These are phyloP conservation scores for Coniella vitis DNA, from an alignment of 2,329 filamentous ascomycete species.

Conservation along the genomic window DNA sequence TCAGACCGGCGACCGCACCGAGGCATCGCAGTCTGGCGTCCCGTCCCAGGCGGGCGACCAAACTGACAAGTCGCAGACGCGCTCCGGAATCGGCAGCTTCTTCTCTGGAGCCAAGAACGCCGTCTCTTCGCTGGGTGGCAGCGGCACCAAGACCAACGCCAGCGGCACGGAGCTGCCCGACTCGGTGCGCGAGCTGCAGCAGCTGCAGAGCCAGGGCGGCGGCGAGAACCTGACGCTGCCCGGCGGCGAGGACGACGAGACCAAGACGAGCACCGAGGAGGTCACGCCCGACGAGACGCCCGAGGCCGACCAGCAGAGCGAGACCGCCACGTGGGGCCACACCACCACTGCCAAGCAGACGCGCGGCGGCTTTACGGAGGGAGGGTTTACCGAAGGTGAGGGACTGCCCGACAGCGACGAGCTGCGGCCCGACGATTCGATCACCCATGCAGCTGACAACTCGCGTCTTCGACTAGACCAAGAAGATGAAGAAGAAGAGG, in stretches of 20 bases:
- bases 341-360: constrained; percentile 3
- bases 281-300: constrained; percentile 14
- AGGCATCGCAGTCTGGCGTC: neutral
- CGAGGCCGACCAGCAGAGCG: constrained; percentile 10
- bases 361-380: neutral
- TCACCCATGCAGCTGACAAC: constrained; percentile 17
- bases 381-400: constrained; percentile 1
- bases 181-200: constrained; percentile 12
- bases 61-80: neutral
- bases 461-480: constrained; percentile 4
- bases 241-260: neutral
- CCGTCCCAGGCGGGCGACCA: no score
- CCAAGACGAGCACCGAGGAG: constrained; percentile 14
- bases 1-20: neutral
- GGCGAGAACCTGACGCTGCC: constrained; percentile 16
- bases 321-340: constrained; percentile 10
- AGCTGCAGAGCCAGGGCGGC: constrained; percentile 8
- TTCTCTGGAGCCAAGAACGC: constrained; percentile 12
- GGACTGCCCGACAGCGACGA: constrained; percentile 7
- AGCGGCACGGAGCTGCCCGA: constrained; percentile 8
- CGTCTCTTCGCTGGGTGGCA: constrained; percentile 8
- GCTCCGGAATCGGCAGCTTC: constrained; percentile 14
- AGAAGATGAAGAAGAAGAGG: neutral
- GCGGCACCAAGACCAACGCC: constrained; percentile 10
- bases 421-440: constrained; percentile 13